A percentile compares a stretch with the other conserved stretches of the same genome.
phyloP scores from a whole-genome alignment of 306 rosid genomes.

The Acacia confusa region DNA sequence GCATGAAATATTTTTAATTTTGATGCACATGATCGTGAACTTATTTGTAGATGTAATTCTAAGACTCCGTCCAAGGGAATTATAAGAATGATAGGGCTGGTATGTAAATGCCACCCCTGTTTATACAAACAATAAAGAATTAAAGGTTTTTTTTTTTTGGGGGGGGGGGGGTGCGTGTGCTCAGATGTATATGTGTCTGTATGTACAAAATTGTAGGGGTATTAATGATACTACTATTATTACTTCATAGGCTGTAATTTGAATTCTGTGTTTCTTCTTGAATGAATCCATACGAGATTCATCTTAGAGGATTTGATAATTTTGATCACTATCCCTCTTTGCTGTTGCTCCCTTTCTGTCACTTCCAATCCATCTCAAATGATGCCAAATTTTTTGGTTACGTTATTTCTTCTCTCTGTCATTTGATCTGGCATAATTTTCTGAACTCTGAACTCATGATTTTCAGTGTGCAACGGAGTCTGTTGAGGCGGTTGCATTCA shows the following conservation, averaged over 20 bases:
- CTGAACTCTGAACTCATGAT: not conserved
- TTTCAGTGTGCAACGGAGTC: constrained; percentile 62
- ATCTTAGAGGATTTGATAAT: not conserved
- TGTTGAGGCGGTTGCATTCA: constrained; percentile 58
- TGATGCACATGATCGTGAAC: not conserved
- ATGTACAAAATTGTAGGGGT: not conserved
- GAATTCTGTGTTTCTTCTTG: too few species aligned
- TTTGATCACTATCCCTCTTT: not conserved
- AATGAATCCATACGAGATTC: too few species aligned
- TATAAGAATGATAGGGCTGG: not conserved
- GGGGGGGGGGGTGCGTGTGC: too few species aligned
- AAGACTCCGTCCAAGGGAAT: not conserved
- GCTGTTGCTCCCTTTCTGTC: not conserved
- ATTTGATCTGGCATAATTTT: not conserved
- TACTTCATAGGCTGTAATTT: not conserved
- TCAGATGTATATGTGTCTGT: not conserved
- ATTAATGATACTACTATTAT: not conserved
- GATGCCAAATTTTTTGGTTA: not conserved
- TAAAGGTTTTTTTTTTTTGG: too few species aligned
- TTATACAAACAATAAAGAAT: not conserved
- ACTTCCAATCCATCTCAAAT: not conserved
- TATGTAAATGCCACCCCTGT: not conserved
- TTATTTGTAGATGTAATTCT: not conserved
- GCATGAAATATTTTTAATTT: not conserved
- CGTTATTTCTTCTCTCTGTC: not conserved